phyloP scores from a whole-genome alignment of 1,284 basidiomycete genomes.

The Tilletia indica region DNA sequence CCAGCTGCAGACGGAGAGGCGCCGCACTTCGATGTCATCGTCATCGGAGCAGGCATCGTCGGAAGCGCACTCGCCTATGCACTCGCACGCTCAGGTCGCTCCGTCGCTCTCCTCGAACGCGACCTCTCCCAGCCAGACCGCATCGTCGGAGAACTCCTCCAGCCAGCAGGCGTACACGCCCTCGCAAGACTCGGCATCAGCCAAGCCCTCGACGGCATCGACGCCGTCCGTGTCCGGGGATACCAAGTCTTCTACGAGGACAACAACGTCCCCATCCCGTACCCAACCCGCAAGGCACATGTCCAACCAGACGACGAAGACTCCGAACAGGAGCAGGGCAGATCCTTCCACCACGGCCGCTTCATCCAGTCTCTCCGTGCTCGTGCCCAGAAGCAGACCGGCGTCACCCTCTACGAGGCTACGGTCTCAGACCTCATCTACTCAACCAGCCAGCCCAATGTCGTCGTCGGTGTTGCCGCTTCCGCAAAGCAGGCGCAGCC shows the following conservation, averaged over 20 bases:
- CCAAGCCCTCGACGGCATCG: conserved; percentile 76
- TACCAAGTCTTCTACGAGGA: conserved; percentile 75
- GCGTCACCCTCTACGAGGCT: conserved; percentile 43
- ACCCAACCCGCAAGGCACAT: conserved; percentile 63
- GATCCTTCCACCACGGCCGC: conserved; percentile 91
- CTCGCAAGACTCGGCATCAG: conserved; percentile 73
- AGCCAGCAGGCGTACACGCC: conserved; percentile 84
- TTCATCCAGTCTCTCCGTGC: conserved; percentile 78
- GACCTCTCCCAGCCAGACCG: conserved; percentile 89
- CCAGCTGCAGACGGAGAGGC: neutral
- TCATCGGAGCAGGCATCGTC: conserved; percentile 55
- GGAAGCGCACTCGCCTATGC: conserved; percentile 48
- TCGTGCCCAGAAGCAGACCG: conserved; percentile 62
- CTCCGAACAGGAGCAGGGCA: conserved; percentile 61
- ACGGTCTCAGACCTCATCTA: conserved; percentile 46
- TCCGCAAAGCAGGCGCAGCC: conserved; percentile 26
- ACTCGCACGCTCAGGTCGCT: conserved; percentile 58
- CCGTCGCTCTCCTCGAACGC: conserved; percentile 59
- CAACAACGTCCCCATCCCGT: conserved; percentile 76
- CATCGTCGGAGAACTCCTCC: conserved; percentile 94
- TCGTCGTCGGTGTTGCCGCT: conserved; percentile 40
- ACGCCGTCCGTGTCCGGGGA: conserved; percentile 78
- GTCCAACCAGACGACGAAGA: neutral
- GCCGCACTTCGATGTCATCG: conserved; percentile 35
- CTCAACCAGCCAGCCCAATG: conserved; percentile 24